Percentiles rank a stretch among this genome's conserved stretches.
Evolutionary conservation across 2,329 filamentous ascomycete genomes (phyloP).

Genomic region (Colletotrichum sp.): DNA sequence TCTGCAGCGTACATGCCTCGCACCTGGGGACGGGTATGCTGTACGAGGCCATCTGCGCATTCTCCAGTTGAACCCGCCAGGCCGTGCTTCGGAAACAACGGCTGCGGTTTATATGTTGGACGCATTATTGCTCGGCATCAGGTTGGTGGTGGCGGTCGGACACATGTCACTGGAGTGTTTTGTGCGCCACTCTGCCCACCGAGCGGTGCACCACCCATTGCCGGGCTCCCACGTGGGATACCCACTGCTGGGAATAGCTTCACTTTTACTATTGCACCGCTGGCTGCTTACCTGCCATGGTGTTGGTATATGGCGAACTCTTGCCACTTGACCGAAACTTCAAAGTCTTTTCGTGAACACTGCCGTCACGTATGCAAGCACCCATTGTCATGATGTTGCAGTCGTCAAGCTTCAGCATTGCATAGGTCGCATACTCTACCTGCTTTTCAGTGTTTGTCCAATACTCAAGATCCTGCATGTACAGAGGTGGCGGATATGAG

Average conservation of each 20-base stretch:
- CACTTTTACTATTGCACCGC: not conserved
- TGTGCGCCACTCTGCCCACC: not conserved
- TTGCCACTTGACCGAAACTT: accelerated
- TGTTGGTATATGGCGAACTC: accelerated
- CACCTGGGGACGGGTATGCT: not conserved
- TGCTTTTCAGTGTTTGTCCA: not conserved
- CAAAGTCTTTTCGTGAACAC: not conserved
- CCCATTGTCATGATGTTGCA: not conserved
- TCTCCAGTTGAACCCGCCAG: not conserved
- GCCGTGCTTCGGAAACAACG: not conserved
- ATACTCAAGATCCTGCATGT: accelerated
- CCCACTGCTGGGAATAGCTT: conserved; percentile 10
- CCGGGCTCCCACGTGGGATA: conserved; percentile 7
- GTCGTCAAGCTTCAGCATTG: not conserved
- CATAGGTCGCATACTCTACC: not conserved
- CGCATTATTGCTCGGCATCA: not conserved
- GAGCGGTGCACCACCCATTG: not conserved
- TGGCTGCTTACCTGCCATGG: too few relatives aligned
- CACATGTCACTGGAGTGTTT: not conserved
- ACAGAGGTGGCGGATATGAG: not conserved
- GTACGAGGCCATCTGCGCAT: not conserved
- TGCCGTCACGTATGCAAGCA: not conserved
- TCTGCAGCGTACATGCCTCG: not conserved
- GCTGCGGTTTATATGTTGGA: not conserved
- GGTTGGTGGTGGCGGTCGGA: not conserved